Conservation (phyloP, 306 rosid species). For the Bauhinia variegata region DNA sequence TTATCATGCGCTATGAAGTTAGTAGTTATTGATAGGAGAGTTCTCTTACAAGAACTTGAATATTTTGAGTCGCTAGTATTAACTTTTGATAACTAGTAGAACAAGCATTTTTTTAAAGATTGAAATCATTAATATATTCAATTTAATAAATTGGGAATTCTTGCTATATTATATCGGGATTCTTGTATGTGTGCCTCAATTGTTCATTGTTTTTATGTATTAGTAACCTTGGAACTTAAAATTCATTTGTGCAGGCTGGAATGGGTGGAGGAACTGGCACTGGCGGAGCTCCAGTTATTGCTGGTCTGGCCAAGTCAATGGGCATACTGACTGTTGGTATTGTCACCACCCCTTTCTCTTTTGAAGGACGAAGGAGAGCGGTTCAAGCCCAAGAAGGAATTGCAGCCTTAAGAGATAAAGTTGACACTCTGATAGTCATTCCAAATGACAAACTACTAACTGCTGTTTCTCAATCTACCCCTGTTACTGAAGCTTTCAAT, state of each 20-base stretch:
- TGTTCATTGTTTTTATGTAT: slow-evolving; percentile 24
- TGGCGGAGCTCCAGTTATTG: slow-evolving; percentile 97
- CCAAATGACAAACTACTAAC: slow-evolving; percentile 97
- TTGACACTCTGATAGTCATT: slow-evolving; percentile 95
- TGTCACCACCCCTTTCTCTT: slow-evolving; percentile 96
- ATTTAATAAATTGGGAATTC: slow-evolving; percentile 19
- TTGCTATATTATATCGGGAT: not conserved
- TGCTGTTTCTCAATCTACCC: slow-evolving; percentile 94
- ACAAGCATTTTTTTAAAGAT: not conserved
- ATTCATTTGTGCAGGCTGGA: slow-evolving; percentile 72
- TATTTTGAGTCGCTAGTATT: slow-evolving; percentile 1
- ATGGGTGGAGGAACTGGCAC: slow-evolving; percentile 99
- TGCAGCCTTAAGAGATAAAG: slow-evolving; percentile 94
- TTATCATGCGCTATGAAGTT: slow-evolving; percentile 4
- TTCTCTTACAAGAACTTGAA: not conserved
- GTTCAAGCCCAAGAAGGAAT: slow-evolving; percentile 99
- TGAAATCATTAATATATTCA: slow-evolving; percentile 3
- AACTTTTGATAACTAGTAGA: not conserved
- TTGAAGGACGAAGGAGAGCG: slow-evolving; percentile 96
- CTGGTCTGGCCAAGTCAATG: slow-evolving; percentile 94
- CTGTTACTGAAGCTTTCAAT: slow-evolving; percentile 98
- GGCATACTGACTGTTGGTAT: slow-evolving; percentile 97
- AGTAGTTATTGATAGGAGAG: not conserved
- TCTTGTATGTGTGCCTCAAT: not conserved
- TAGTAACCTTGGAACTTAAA: slow-evolving; percentile 28